Evolutionary conservation across 306 rosid genomes (phyloP), one percentile per base, ranked within the genome.

Genomic region (Boehmeria nivea): DNA sequence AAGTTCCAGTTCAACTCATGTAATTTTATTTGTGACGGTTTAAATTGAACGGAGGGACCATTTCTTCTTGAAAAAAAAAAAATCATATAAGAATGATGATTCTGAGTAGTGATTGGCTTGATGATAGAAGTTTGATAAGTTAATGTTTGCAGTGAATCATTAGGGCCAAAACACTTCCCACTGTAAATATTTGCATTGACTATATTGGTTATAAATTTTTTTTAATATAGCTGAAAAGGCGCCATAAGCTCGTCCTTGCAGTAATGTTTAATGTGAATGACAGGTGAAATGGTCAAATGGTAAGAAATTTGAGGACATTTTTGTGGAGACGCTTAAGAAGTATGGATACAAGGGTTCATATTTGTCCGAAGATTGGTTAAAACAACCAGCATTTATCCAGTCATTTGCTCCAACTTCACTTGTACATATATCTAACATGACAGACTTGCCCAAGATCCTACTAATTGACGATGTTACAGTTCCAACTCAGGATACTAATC

Each of bases 331-430:
- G 46, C 94, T 89, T 25, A 27, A 81, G 75, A 86, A 86, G 71
- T 77, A 83, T 57, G 94, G 90, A 70, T 89, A 86, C 79, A 77
- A 65, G 76, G 97, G 97, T 73, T 72, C 87, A 60, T 89, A 86
- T 71, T 20, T 83, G 73, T 89, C 95, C 11, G 73, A 86, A 69
- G 70, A 89, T 21, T 89, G 97, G 97, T 61, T 86, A 76, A 74
- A 81, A 63, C 82, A 86, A 63, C 97, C 95, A 54, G 94, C 54
- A 69, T 83, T 86, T 54, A 67, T 89, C 65, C 97, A 89, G 73
- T 89, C 97, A 54, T 86, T 89, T 61, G 97, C 97, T 79, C 95
- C 97, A 59, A 75, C 89, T 42, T 89, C 97, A 47, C 91, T 89
- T 37, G 59, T 86, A 65, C 45, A 83, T 51, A 43, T 70, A 64